Base-by-base conservation (phyloP, 2,329 filamentous ascomycete genomes). In the Xylariaceae sp. region DNA sequence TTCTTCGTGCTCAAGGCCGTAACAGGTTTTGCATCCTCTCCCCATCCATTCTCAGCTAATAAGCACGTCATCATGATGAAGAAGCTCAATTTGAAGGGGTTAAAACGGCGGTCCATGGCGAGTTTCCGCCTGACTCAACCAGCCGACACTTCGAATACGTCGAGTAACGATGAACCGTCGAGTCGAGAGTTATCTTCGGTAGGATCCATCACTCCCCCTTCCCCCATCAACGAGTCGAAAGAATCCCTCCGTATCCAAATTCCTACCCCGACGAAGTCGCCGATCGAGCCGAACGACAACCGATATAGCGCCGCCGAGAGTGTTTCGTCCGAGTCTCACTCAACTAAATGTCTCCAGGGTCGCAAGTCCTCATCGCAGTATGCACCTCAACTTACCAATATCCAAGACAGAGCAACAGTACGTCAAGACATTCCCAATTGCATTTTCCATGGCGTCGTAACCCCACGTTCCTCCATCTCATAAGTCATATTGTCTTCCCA, bases 361-460 rank as follows among this genome's bases (percentile, higher is more conserved):
- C 7, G 12, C 81, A 79, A 66, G 63, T 63, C 21, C 45, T 16
- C 79, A 75, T 96, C 91, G 50, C 84, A 86, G 41, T 92, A 89
- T 72, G 88, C 90, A 29, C 92, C 92, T 21, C 83, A 84, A 63
- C 82, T 96, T 37, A 74, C 86, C 41, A 96, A 92, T 32, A 77
- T 96, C 37, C 77, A 83, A 9, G 89, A 96, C 60, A 88, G 87
- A 62, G 85, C 89, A 54, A 95, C 90, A 88, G 91, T 95, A 80
- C 64, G 85, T 76, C 43, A 21, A 46, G 1, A 56, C 57, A 62
- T 53, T 54, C 21, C 22, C 22, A 12, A 19, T 49, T 21, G 15
- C 16, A 52, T 22, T 37, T n/a, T 10, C 12, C n/a, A 7, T 45
- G 12, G 3, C n/a, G 10, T 63, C 55, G 32, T n/a, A 54, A 16